Evolutionary conservation across 176 grass and related monocot genomes (phyloP).

Genomic region (Ensete glaucum): DNA sequence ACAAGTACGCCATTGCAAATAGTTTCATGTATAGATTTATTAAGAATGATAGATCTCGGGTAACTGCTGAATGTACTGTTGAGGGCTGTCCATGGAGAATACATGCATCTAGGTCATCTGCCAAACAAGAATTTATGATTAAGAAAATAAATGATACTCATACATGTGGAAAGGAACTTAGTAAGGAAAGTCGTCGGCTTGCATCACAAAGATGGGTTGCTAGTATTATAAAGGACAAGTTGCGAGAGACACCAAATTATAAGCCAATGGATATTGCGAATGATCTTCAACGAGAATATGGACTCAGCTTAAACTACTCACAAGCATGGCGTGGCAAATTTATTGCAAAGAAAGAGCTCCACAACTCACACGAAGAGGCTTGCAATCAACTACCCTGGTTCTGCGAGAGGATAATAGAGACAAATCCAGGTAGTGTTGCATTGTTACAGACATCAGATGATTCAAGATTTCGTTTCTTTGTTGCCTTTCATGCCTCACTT

Average conservation of each 20-base stretch:
- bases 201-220: conserved; percentile 97
- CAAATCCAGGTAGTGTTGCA: conserved; percentile 87
- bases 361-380: conserved; percentile 79
- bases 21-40: conserved; percentile 90
- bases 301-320: conserved; percentile 80
- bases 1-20: conserved; percentile 94
- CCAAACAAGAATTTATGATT: conserved; percentile 82
- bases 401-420: conserved; percentile 76
- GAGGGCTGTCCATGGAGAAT: conserved; percentile 87
- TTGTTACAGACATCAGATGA: conserved; percentile 63
- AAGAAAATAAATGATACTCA: conserved; percentile 92
- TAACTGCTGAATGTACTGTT: conserved; percentile 78
- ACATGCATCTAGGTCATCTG: conserved; percentile 79
- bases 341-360: conserved; percentile 87
- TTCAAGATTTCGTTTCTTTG: conserved; percentile 79
- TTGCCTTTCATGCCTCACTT: conserved; percentile 74
- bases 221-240: conserved; percentile 96
- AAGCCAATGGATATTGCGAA: conserved; percentile 87
- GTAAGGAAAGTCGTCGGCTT: conserved; percentile 62
- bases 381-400: conserved; percentile 86
- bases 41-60: conserved; percentile 82
- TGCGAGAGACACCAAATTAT: conserved; percentile 86
- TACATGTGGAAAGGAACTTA: conserved; percentile 81
- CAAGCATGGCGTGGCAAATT: conserved; percentile 96
- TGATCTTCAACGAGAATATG: conserved; percentile 86